phyloP scores from a whole-genome alignment of 306 rosid genomes.

The Acacia confusa region DNA sequence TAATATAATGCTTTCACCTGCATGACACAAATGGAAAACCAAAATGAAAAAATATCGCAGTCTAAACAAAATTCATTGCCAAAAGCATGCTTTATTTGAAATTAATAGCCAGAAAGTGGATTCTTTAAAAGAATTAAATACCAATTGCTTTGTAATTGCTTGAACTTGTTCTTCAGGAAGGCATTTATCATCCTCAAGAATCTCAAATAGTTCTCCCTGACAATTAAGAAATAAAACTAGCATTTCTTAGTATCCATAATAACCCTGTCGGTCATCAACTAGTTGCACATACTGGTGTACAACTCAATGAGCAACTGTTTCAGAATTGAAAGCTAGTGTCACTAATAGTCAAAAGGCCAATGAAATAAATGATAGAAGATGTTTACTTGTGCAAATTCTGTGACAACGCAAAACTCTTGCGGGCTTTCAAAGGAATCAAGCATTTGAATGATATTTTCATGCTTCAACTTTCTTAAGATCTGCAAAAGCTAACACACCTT shows the following conservation, averaged over 20 bases:
- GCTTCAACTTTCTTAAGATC: constrained; percentile 94
- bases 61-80: not conserved
- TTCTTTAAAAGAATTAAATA: constrained; percentile 34
- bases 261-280: constrained; percentile 11
- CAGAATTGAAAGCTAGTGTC: constrained; percentile 13
- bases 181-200: constrained; percentile 97
- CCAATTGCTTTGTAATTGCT: constrained; percentile 99
- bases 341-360: not conserved
- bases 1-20: constrained; percentile 93
- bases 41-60: not conserved
- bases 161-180: constrained; percentile 99
- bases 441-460: constrained; percentile 92
- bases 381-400: constrained; percentile 91
- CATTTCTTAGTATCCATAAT: constrained; percentile 17
- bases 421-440: constrained; percentile 98
- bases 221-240: constrained; percentile 31
- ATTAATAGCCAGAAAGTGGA: not conserved
- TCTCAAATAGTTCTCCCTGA: constrained; percentile 96
- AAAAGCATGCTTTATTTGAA: constrained; percentile 12
- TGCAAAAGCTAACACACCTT: constrained; percentile 42
- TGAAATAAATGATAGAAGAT: constrained; percentile 31
- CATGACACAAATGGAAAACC: constrained; percentile 34
- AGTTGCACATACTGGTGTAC: not conserved
- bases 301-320: constrained; percentile 5
- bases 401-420: constrained; percentile 96